phyloP scores from a whole-genome alignment of 108 stramenopile species.

The Skeletonema grethae region DNA sequence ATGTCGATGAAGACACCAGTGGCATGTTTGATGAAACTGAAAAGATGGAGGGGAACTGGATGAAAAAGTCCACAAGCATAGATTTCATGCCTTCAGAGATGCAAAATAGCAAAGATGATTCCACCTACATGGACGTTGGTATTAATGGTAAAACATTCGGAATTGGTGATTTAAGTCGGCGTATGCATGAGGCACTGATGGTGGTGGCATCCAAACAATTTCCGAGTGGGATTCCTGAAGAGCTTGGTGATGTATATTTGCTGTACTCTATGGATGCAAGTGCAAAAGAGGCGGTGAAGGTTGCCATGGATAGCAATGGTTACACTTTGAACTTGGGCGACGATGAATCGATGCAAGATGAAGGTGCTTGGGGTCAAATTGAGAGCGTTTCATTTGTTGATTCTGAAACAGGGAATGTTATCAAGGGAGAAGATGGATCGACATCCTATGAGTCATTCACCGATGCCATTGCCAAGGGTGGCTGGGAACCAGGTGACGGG shows the following conservation, averaged over 20 bases:
- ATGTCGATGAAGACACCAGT: not conserved
- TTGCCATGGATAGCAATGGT: constrained; percentile 75
- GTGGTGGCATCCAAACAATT: constrained; percentile 25
- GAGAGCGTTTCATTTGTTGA: constrained; percentile 70
- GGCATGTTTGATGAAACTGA: constrained; percentile 13
- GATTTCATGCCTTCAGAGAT: constrained; percentile 16
- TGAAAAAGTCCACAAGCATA: constrained; percentile 14
- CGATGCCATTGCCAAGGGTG: constrained; percentile 57
- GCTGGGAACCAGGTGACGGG: constrained; percentile 75
- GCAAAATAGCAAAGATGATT: constrained; percentile 25
- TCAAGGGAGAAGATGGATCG: constrained; percentile 27
- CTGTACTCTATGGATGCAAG: constrained; percentile 82
- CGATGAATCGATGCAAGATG: constrained; percentile 62
- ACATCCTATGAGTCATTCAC: constrained; percentile 56
- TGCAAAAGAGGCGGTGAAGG: constrained; percentile 82
- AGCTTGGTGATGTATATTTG: constrained; percentile 51
- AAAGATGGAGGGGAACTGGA: constrained; percentile 25
- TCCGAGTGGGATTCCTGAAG: constrained; percentile 42
- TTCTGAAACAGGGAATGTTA: constrained; percentile 33
- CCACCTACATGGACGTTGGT: constrained; percentile 57
- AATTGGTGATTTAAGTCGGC: constrained; percentile 59
- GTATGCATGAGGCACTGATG: constrained; percentile 73
- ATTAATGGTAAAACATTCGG: constrained; percentile 69
- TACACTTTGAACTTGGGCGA: constrained; percentile 62
- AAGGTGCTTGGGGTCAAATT: constrained; percentile 78